Conservation (phyloP, 208 protist species). For the Acanthamoeba polyphaga region DNA sequence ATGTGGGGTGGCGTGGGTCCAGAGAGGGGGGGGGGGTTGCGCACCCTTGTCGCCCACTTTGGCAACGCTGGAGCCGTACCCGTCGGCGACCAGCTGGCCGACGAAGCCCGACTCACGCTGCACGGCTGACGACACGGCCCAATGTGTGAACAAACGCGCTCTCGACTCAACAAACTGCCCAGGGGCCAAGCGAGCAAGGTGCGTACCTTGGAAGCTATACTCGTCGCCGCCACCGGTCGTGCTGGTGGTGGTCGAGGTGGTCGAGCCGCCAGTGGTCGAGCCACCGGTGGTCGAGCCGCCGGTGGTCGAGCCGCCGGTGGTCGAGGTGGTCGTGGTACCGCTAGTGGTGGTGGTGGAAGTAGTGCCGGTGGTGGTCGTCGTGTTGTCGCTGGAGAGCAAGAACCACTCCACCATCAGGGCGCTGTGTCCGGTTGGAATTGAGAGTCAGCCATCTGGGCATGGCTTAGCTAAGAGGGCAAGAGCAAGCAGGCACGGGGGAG, state of each 20-base stretch:
- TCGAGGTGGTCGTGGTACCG: slow-evolving; percentile 8
- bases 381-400: not conserved
- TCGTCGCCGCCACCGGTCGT: not conserved
- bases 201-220: not conserved
- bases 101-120: slow-evolving; percentile 29
- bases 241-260: not conserved
- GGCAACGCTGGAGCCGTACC: slow-evolving; percentile 1
- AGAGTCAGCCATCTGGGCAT: not conserved
- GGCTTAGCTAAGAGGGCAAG: not conserved
- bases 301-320: slow-evolving; percentile 15
- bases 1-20: not conserved
- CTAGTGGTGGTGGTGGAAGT: not conserved
- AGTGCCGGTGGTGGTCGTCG: not conserved
- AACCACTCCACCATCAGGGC: slow-evolving; percentile 61
- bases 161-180: not conserved
- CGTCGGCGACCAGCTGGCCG: not conserved
- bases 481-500: too few relatives aligned
- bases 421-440: not conserved
- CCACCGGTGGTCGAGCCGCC: not conserved
- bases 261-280: not conserved
- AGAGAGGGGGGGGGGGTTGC: not conserved
- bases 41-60: slow-evolving; percentile 51
- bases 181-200: not conserved
- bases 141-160: not conserved
- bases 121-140: not conserved